Evolutionary conservation across 805 yeast genomes (phyloP).

Genomic region (Kodamaea kaohsiungensis): DNA sequence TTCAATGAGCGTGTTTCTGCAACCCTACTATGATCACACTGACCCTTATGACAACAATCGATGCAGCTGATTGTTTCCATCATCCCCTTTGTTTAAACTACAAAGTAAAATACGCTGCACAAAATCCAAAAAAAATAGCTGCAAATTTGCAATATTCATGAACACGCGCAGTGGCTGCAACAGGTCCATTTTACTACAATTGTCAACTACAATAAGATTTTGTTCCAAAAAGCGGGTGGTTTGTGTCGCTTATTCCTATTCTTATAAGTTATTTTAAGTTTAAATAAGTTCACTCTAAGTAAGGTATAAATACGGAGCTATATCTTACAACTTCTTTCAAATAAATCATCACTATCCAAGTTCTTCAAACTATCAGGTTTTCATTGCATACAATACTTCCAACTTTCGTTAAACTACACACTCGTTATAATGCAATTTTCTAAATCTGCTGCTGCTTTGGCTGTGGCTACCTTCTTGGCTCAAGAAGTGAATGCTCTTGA

Average conservation of each 20-base stretch:
- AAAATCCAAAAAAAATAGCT: not conserved
- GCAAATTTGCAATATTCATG: not conserved
- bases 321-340: not conserved
- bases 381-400: not conserved
- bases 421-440: conserved; percentile 13
- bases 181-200: not conserved
- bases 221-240: not conserved
- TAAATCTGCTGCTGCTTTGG: conserved; percentile 15
- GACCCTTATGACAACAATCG: not conserved
- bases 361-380: not conserved
- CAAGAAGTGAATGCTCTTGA: conserved; percentile 10
- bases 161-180: not conserved
- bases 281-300: not conserved
- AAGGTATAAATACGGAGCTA: not conserved
- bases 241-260: not conserved
- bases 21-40: not conserved
- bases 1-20: not conserved
- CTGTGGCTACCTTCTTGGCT: conserved; percentile 12
- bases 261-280: not conserved
- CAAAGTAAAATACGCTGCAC: not conserved
- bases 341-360: not conserved
- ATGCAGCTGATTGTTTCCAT: not conserved
- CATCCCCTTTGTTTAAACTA: not conserved
- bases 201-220: not conserved
- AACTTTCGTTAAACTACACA: conserved; percentile 3